These are phyloP conservation scores for Penicillium corylophilum DNA, from an alignment of 2,329 filamentous ascomycete species.

Conservation along the genomic window DNA sequence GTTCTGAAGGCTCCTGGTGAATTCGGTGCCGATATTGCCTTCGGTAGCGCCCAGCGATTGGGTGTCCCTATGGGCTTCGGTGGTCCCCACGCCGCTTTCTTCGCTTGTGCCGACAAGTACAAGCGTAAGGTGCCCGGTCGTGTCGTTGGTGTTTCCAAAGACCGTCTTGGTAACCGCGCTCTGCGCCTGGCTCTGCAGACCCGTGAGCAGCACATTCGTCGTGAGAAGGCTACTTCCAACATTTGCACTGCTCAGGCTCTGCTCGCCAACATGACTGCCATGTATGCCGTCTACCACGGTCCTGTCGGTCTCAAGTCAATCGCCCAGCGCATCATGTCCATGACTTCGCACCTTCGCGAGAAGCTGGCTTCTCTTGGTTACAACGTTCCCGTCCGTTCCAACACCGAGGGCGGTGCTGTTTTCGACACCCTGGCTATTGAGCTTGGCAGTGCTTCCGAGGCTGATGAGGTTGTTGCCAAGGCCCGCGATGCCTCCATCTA, in stretches of 20 bases:
- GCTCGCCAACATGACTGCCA: slow-evolving; percentile 90
- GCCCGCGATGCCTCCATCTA: slow-evolving; percentile 57
- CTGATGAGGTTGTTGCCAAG: slow-evolving; percentile 52
- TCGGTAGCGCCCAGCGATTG: slow-evolving; percentile 87
- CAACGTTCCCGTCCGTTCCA: slow-evolving; percentile 59
- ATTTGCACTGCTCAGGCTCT: slow-evolving; percentile 95
- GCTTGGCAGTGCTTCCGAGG: slow-evolving; percentile 51
- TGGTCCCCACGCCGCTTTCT: slow-evolving; percentile 95
- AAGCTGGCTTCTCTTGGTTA: slow-evolving; percentile 64
- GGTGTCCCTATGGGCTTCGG: slow-evolving; percentile 90
- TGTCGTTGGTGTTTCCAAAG: slow-evolving; percentile 86
- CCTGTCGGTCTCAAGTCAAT: slow-evolving; percentile 79
- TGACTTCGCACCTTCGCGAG: slow-evolving; percentile 67
- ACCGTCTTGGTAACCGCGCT: slow-evolving; percentile 77
- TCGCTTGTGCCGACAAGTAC: slow-evolving; percentile 84
- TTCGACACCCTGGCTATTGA: slow-evolving; percentile 81
- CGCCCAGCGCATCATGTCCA: slow-evolving; percentile 72
- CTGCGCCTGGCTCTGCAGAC: slow-evolving; percentile 86
- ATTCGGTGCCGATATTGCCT: slow-evolving; percentile 92
- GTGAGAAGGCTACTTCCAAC: slow-evolving; percentile 96
- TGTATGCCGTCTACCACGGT: slow-evolving; percentile 93
- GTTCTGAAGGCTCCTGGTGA: slow-evolving; percentile 86
- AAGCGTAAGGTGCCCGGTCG: slow-evolving; percentile 94
- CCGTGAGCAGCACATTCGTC: slow-evolving; percentile 90
- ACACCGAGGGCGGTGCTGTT: slow-evolving; percentile 57